Evolutionary conservation across 805 yeast species (phyloP).

Genomic region (Metschnikowia proteae): DNA sequence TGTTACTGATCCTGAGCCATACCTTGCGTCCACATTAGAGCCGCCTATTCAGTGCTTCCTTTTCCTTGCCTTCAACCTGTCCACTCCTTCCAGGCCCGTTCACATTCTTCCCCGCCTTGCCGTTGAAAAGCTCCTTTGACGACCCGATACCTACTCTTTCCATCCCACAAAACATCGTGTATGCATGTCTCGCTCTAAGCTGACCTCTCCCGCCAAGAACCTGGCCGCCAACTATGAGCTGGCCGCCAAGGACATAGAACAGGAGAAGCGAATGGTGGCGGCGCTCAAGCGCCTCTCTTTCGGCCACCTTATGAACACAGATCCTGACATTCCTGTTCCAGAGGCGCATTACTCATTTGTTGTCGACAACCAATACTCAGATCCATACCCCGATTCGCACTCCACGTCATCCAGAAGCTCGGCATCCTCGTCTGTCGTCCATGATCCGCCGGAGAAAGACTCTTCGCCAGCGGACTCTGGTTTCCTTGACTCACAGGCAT

Average conservation of each 20-base stretch:
- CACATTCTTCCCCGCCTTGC: background rate
- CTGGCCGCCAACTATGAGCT: conserved; percentile 27
- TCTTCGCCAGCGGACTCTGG: background rate
- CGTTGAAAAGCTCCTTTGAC: background rate
- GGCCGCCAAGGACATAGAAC: conserved; percentile 76
- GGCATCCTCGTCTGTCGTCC: background rate
- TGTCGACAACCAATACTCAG: conserved; percentile 8
- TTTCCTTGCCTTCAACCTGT: background rate
- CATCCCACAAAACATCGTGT: background rate
- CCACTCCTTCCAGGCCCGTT: background rate
- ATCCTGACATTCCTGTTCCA: conserved; percentile 65
- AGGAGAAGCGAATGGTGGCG: conserved; percentile 68
- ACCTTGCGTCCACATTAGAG: background rate
- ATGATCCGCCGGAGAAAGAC: background rate
- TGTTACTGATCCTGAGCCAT: background rate
- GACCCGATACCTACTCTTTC: background rate
- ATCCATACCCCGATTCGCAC: conserved; percentile 1
- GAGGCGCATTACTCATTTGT: conserved; percentile 17
- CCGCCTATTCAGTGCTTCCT: background rate
- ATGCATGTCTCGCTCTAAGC: conserved; percentile 6
- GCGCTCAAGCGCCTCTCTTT: conserved; percentile 71
- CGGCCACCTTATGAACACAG: conserved; percentile 56
- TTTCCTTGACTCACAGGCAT: background rate
- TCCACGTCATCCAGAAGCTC: background rate
- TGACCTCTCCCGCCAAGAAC: conserved; percentile 13